Percentiles rank a stretch among this genome's conserved stretches.
These are phyloP conservation scores for Candida dajiaensis DNA, from an alignment of 805 yeast genomes.

Conservation along the genomic window DNA sequence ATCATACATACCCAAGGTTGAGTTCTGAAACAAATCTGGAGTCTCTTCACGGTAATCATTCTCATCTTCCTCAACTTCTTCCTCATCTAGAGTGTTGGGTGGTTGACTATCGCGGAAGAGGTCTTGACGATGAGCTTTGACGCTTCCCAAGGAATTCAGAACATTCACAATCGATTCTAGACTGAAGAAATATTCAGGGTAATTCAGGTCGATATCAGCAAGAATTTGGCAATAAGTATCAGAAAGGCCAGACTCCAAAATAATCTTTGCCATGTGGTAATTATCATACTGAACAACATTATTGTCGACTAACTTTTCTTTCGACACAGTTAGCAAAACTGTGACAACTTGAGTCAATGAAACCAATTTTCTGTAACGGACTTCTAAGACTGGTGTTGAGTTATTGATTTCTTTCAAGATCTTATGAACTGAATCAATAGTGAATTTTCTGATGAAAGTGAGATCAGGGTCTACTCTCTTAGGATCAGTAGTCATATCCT, in stretches of 20 bases:
- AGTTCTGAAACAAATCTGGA: conserved; percentile 78
- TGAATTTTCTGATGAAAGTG: conserved; percentile 65
- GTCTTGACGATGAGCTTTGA: conserved; percentile 51
- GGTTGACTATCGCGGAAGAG: conserved; percentile 41
- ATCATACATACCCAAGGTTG: conserved; percentile 93
- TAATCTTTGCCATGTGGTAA: conserved; percentile 54
- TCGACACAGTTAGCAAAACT: conserved; percentile 21
- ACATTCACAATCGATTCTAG: conserved; percentile 56
- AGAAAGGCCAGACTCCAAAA: conserved; percentile 65
- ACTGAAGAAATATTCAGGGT: conserved; percentile 57
- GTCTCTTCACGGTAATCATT: conserved; percentile 61
- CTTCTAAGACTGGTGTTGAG: conserved; percentile 31
- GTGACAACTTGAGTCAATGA: conserved; percentile 26
- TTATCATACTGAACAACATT: conserved; percentile 50
- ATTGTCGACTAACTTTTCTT: conserved; percentile 15
- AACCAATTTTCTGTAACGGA: conserved; percentile 48
- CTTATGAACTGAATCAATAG: conserved; percentile 61
- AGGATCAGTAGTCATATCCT: conserved; percentile 31
- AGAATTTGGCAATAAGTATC: conserved; percentile 51
- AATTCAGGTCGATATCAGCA: conserved; percentile 66
- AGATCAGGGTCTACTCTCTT: conserved; percentile 61
- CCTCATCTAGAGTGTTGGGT: conserved; percentile 44
- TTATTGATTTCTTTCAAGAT: conserved; percentile 48
- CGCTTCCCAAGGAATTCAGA: conserved; percentile 48
- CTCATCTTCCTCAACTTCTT: conserved; percentile 49